Conservation (phyloP, 805 yeast genomes). For the Candida glaebosa region DNA sequence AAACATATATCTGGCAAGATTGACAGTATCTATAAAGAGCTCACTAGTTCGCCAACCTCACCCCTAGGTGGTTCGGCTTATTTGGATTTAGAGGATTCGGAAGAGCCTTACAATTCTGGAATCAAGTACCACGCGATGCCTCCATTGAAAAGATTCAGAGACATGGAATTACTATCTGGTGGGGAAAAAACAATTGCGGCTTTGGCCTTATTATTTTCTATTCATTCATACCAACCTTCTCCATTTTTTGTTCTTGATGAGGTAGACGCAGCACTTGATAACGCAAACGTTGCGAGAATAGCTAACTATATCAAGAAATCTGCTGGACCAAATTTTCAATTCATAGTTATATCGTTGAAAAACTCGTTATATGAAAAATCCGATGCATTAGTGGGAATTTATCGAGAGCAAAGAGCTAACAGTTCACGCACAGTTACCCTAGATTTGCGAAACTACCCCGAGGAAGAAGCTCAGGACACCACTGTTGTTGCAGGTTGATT, state of each 20-base stretch:
- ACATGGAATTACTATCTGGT: conserved; percentile 89
- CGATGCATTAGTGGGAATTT: conserved; percentile 89
- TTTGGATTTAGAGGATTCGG: conserved; percentile 80
- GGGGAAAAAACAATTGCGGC: conserved; percentile 98
- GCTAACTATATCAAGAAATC: conserved; percentile 80
- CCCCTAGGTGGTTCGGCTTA: conserved; percentile 94
- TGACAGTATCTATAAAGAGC: conserved; percentile 77
- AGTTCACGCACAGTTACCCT: conserved; percentile 71
- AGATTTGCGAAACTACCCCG: conserved; percentile 63
- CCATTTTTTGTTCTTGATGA: conserved; percentile 96
- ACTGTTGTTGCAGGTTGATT: conserved; percentile 8
- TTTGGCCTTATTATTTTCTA: conserved; percentile 82
- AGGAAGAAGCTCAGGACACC: conserved; percentile 14
- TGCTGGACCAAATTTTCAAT: conserved; percentile 78
- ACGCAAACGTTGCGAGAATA: conserved; percentile 77
- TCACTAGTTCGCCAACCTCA: conserved; percentile 67
- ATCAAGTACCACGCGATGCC: conserved; percentile 93
- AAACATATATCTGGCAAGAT: conserved; percentile 70
- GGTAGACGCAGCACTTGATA: conserved; percentile 96
- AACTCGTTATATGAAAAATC: conserved; percentile 83
- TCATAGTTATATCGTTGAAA: conserved; percentile 89
- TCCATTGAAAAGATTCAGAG: conserved; percentile 88
- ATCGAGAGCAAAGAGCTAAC: conserved; percentile 72
- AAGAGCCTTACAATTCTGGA: conserved; percentile 83
- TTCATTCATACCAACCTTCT: conserved; percentile 86